Evolutionary conservation across 139 green algal species (phyloP).

Genomic region (Chlorella sp.): DNA sequence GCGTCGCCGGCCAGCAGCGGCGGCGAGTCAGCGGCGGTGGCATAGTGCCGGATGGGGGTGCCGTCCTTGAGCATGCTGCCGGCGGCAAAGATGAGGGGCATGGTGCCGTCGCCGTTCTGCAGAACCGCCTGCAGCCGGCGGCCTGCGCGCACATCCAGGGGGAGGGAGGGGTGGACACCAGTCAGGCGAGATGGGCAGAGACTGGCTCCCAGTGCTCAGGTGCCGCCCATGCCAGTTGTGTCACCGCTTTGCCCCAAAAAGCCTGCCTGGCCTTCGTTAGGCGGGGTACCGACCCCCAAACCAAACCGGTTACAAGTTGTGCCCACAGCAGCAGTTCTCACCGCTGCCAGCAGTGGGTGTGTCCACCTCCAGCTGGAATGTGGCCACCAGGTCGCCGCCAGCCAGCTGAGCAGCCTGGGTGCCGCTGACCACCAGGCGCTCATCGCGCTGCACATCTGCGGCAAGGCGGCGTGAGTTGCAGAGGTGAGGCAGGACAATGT

Average conservation of each 20-base stretch:
- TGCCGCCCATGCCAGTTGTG: too few species aligned
- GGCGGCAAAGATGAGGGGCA: constrained; percentile 48
- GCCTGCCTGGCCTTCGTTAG: neutral
- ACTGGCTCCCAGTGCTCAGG: too few species aligned
- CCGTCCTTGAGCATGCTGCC: constrained; percentile 8
- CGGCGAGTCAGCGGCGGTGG: neutral
- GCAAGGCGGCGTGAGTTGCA: neutral
- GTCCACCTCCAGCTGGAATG: constrained; percentile 22
- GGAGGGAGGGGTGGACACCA: too few species aligned
- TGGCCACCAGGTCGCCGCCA: neutral
- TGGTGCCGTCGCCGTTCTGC: neutral
- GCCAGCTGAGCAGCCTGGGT: neutral
- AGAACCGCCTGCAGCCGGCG: constrained; percentile 5
- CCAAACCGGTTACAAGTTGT: neutral
- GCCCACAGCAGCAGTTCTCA: too few species aligned
- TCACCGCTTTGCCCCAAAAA: neutral
- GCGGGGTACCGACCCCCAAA: neutral
- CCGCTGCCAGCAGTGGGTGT: too few species aligned
- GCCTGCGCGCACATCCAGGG: neutral
- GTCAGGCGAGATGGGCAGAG: too few species aligned
- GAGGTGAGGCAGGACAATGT: neutral
- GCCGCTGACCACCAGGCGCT: neutral
- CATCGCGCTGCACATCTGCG: neutral
- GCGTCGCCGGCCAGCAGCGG: neutral
- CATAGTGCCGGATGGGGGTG: neutral